Evolutionary conservation across 1,284 basidiomycete species (phyloP).

Genomic region (Sporisorium scitamineum): DNA sequence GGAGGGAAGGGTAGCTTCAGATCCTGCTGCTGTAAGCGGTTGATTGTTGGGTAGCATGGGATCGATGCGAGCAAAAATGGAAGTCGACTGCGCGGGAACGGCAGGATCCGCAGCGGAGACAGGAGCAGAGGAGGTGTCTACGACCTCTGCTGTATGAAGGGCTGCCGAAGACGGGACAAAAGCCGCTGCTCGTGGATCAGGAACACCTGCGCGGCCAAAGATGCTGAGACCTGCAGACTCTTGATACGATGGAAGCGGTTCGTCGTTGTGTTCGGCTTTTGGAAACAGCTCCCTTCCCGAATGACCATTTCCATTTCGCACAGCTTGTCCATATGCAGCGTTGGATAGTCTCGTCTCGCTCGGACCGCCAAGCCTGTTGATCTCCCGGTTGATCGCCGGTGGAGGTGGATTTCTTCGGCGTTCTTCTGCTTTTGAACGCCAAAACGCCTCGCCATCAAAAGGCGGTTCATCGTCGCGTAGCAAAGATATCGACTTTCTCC

Average conservation of each 20-base stretch:
- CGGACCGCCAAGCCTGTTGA: slow-evolving; percentile 8
- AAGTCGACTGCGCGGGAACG: slow-evolving; percentile 8
- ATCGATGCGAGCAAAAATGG: slow-evolving; percentile 61
- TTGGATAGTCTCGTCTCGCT: slow-evolving; percentile 22
- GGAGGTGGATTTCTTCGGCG: slow-evolving; percentile 26
- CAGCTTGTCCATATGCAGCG: slow-evolving; percentile 19
- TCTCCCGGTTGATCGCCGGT: slow-evolving; percentile 9
- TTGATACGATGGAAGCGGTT: slow-evolving; percentile 4
- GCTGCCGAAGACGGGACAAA: slow-evolving; percentile 50
- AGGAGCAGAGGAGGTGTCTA: background rate
- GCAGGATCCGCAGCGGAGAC: slow-evolving; percentile 7
- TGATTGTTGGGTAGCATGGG: slow-evolving; percentile 63
- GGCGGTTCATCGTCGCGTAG: slow-evolving; percentile 5
- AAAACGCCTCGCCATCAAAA: slow-evolving; percentile 29
- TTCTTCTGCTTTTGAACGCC: slow-evolving; percentile 34
- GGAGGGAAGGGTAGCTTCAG: background rate
- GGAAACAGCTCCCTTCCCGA: slow-evolving; percentile 21
- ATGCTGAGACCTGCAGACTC: slow-evolving; percentile 47
- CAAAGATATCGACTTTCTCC: slow-evolving; percentile 2
- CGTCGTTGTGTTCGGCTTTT: background rate
- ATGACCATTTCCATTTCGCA: slow-evolving; percentile 11
- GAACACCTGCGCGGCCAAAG: slow-evolving; percentile 60
- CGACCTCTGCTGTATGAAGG: background rate
- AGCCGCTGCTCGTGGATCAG: slow-evolving; percentile 61
- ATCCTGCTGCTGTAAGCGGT: slow-evolving; percentile 5